These are phyloP conservation scores for Euptelea pleiosperma DNA, from an alignment of 164 flowering plant species.

Conservation along the genomic window DNA sequence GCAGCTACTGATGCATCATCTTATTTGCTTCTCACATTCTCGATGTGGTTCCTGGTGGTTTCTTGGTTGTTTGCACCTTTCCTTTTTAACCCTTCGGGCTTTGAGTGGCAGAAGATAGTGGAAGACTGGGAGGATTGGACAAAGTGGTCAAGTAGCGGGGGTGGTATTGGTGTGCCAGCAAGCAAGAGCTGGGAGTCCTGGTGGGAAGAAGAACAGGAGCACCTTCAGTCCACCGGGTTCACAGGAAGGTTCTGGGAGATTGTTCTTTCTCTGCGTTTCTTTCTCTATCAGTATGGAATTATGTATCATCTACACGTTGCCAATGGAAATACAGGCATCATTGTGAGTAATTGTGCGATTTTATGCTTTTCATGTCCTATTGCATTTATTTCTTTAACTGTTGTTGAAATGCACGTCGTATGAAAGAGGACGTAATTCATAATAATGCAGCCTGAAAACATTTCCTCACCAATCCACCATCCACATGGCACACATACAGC, in stretches of 20 bases:
- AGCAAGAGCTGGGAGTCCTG: constrained; percentile 98
- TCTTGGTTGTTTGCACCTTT: constrained; percentile 95
- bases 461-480: too few species aligned
- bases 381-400: not conserved
- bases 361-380: not conserved
- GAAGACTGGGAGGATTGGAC: constrained; percentile 97
- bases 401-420: not conserved
- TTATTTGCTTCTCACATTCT: constrained; percentile 48
- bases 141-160: constrained; percentile 85
- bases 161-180: constrained; percentile 94
- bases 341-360: constrained; percentile 40
- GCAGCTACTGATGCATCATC: constrained; percentile 27
- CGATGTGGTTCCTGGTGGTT: constrained; percentile 87
- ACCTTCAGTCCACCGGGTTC: constrained; percentile 64
- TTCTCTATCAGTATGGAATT: constrained; percentile 87
- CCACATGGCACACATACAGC: too few species aligned
- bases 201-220: constrained; percentile 99
- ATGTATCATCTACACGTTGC: constrained; percentile 78
- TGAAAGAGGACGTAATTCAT: too few species aligned
- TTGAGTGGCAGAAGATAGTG: constrained; percentile 98
- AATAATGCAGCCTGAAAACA: too few species aligned
- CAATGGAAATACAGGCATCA: constrained; percentile 55
- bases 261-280: constrained; percentile 73
- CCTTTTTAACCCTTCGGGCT: constrained; percentile 94
- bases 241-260: constrained; percentile 73